Conservation (phyloP, 2,329 filamentous ascomycete genomes). For the Chaetomiaceae sp. region DNA sequence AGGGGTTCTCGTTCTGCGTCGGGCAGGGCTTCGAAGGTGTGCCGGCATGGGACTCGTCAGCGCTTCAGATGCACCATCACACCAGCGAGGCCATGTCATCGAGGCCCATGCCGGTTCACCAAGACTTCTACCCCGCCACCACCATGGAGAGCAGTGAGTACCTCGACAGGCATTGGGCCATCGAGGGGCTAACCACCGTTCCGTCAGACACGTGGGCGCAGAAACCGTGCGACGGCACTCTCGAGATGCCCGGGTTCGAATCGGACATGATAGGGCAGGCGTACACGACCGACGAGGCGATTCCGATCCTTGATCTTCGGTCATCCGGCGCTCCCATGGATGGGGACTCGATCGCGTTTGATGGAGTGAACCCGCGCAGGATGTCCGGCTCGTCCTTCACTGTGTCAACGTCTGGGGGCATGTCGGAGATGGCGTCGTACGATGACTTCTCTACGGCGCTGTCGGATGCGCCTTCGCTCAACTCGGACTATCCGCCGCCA, state of each 20-base stretch:
- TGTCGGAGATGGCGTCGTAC: slow-evolving; percentile 66
- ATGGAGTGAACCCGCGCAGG: slow-evolving; percentile 54
- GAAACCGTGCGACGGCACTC: slow-evolving; percentile 53
- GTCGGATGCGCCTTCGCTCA: slow-evolving; percentile 64
- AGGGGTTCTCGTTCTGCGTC: slow-evolving; percentile 57
- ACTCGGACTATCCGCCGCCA: slow-evolving; percentile 61
- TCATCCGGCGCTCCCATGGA: slow-evolving; percentile 47
- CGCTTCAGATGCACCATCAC: slow-evolving; percentile 48
- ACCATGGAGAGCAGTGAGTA: slow-evolving; percentile 48
- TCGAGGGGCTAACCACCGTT: slow-evolving; percentile 21
- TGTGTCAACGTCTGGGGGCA: slow-evolving; percentile 60
- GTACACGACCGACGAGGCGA: slow-evolving; percentile 58
- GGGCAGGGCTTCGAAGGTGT: slow-evolving; percentile 50
- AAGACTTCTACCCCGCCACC: slow-evolving; percentile 51
- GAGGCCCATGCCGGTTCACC: slow-evolving; percentile 54
- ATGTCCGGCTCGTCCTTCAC: slow-evolving; percentile 72
- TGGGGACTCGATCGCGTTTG: slow-evolving; percentile 47
- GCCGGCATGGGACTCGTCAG: slow-evolving; percentile 55
- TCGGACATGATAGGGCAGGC: slow-evolving; percentile 60
- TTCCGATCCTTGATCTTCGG: slow-evolving; percentile 58
- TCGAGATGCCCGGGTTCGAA: slow-evolving; percentile 53
- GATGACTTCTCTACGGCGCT: slow-evolving; percentile 65
- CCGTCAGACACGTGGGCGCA: slow-evolving; percentile 45
- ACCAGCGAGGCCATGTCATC: slow-evolving; percentile 48
- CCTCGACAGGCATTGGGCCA: slow-evolving; percentile 10